These are phyloP conservation scores for Candida broadrunensis DNA, from an alignment of 805 yeast species.

Conservation along the genomic window DNA sequence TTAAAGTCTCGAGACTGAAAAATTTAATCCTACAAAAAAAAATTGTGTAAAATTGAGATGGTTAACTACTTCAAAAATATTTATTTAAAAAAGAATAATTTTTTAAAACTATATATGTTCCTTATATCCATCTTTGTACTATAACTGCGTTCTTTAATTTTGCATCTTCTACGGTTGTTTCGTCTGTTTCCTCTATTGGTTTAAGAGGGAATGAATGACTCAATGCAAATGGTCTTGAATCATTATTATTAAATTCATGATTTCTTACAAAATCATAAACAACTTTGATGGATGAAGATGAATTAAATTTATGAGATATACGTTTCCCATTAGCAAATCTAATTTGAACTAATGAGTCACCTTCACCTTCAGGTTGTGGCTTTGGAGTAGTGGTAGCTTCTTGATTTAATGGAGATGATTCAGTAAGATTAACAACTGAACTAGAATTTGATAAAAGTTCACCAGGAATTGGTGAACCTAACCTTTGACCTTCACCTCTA, in stretches of 20 bases:
- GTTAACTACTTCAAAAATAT: too few relatives aligned
- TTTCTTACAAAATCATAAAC: conserved; percentile 65
- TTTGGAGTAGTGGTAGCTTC: conserved; percentile 15
- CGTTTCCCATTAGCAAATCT: conserved; percentile 82
- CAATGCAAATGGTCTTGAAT: conserved; percentile 54
- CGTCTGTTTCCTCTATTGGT: conserved; percentile 54
- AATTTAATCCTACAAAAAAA: not conserved
- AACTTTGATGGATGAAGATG: conserved; percentile 60
- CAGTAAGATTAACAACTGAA: conserved; percentile 7
- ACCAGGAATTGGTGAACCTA: conserved; percentile 88
- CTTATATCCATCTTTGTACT: conserved; percentile 72
- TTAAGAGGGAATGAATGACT: conserved; percentile 82
- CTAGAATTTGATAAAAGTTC: conserved; percentile 44
- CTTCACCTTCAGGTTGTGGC: conserved; percentile 31
- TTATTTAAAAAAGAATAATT: too few relatives aligned
- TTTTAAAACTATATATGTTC: too few relatives aligned
- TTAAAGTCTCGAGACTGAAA: not conserved
- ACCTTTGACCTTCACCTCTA: conserved; percentile 74
- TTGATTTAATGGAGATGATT: conserved; percentile 13
- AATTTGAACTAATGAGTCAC: conserved; percentile 77
- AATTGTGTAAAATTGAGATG: not conserved
- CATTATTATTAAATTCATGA: conserved; percentile 43
- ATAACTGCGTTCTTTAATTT: conserved; percentile 82
- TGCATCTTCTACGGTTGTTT: conserved; percentile 64
- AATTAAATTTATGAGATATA: conserved; percentile 58